A percentile compares a stretch with the other conserved stretches of the same genome.
These are phyloP conservation scores for Neurospora sp. DNA, from an alignment of 495 filamentous ascomycete species.

Conservation along the genomic window DNA sequence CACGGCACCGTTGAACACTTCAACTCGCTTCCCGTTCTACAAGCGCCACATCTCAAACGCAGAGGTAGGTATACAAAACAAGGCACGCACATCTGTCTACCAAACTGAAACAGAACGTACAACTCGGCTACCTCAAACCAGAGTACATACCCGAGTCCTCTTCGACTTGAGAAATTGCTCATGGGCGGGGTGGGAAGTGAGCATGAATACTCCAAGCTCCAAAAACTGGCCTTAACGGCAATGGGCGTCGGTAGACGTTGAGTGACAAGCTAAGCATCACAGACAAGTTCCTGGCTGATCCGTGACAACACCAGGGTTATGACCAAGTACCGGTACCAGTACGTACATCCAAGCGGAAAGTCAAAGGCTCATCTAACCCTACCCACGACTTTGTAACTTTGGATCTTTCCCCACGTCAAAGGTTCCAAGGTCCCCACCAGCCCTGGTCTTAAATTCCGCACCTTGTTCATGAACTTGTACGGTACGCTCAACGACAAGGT, in stretches of 20 bases:
- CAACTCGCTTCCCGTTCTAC: not conserved
- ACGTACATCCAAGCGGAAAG: not conserved
- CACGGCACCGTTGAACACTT: not conserved
- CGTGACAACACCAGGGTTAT: not conserved
- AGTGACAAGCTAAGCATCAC: not conserved
- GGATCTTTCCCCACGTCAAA: not conserved
- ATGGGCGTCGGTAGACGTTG: not conserved
- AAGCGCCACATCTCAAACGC: not conserved
- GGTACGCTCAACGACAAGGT: not conserved
- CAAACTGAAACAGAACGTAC: not conserved
- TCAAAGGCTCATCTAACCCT: not conserved
- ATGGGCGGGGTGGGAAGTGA: accelerated
- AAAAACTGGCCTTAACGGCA: not conserved
- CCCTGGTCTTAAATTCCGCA: not conserved
- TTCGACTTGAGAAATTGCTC: not conserved
- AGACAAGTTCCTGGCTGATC: not conserved
- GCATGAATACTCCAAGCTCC: not conserved
- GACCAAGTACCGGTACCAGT: not conserved
- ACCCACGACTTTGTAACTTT: not conserved
- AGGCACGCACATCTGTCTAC: not conserved
- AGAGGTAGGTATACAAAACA: not conserved
- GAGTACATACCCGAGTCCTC: not conserved
- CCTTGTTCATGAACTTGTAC: not conserved
- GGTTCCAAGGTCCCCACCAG: not conserved
- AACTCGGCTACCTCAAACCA: not conserved